phyloP scores from a whole-genome alignment of 345 rosid genomes.

The Eucalyptus globulus region DNA sequence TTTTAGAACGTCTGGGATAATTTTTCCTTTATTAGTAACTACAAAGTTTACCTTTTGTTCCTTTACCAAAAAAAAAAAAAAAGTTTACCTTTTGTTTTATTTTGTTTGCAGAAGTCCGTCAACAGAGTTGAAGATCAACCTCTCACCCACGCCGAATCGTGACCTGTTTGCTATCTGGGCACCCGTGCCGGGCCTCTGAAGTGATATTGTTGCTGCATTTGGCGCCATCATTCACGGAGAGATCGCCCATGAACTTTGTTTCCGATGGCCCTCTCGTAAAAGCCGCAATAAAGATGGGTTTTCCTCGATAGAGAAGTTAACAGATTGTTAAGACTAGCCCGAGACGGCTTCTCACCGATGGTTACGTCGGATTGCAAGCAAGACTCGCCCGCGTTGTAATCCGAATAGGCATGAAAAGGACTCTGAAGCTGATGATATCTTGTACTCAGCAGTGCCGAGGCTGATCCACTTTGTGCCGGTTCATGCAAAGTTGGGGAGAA shows the following conservation, averaged over 20 bases:
- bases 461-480: background rate
- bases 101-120: background rate
- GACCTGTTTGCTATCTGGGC: background rate
- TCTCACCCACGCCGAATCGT: background rate
- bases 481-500: background rate
- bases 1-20: too few species aligned
- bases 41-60: background rate
- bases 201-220: background rate
- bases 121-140: background rate
- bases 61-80: too few species aligned
- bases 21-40: background rate
- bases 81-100: background rate
- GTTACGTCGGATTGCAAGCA: background rate
- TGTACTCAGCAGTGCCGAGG: background rate
- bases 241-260: background rate
- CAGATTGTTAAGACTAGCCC: background rate
- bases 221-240: background rate
- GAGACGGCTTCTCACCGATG: background rate
- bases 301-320: background rate
- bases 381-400: background rate
- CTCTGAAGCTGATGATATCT: background rate
- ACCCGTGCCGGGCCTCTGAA: background rate
- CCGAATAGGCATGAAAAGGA: background rate
- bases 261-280: background rate
- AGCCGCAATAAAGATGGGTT: background rate